Conservation (phyloP, 208 protist genomes). For the Leishmania guyanensis region DNA sequence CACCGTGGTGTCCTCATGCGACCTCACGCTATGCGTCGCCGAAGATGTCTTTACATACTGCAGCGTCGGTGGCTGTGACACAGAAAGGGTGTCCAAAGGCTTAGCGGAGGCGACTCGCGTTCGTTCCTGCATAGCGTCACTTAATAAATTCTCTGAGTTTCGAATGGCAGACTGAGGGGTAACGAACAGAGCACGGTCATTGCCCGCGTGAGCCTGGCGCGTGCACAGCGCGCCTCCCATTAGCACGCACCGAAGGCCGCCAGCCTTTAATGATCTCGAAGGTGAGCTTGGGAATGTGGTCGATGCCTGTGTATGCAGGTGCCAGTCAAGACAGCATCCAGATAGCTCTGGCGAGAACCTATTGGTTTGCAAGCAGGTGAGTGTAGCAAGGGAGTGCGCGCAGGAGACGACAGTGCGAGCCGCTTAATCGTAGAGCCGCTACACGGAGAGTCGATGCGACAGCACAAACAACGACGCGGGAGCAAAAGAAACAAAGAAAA, state of each 20-base stretch:
- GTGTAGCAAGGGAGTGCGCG: background rate
- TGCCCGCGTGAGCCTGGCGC: background rate
- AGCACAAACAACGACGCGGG: background rate
- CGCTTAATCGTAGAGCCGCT: background rate
- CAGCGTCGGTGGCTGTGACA: background rate
- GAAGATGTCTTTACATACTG: background rate
- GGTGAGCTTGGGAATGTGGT: background rate
- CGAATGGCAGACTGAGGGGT: background rate
- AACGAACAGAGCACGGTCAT: background rate
- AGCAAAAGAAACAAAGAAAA: background rate
- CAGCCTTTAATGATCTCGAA: background rate
- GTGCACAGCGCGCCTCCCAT: constrained; percentile 5
- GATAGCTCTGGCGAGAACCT: background rate
- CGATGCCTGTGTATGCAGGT: background rate
- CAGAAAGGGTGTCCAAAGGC: background rate
- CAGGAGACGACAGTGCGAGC: background rate
- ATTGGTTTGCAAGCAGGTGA: background rate
- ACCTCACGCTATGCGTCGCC: background rate
- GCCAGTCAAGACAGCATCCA: background rate
- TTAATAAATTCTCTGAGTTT: background rate
- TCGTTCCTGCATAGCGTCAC: background rate
- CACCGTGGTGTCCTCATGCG: background rate
- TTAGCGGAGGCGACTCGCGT: background rate
- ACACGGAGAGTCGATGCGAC: background rate
- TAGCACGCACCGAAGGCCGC: background rate